phyloP scores from a whole-genome alignment of 768 basidiomycete species.

The Boletus huronensis region DNA sequence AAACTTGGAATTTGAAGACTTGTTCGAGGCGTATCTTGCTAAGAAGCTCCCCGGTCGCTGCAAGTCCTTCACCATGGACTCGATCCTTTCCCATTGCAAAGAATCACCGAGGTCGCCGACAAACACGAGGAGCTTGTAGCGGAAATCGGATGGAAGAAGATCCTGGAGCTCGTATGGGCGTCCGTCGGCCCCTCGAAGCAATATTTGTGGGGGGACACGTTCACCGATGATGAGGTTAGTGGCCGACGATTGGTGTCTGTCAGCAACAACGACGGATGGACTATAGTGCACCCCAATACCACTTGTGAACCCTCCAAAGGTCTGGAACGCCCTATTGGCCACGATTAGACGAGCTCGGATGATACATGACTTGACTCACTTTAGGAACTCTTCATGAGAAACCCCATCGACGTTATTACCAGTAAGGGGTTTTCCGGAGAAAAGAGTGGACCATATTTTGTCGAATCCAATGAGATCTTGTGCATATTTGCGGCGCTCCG shows the following conservation, averaged over 20 bases:
- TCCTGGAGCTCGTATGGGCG: conserved; percentile 49
- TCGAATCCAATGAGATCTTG: conserved; percentile 54
- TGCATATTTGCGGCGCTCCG: conserved; percentile 51
- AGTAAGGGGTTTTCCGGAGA: conserved; percentile 50
- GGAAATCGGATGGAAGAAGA: conserved; percentile 43
- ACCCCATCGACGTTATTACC: conserved; percentile 36
- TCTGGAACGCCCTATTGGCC: conserved; percentile 39
- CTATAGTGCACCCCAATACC: conserved; percentile 50
- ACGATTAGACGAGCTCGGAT: neutral
- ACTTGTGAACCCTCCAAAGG: conserved; percentile 44
- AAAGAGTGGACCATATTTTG: conserved; percentile 47
- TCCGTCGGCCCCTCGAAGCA: conserved; percentile 46
- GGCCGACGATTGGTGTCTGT: conserved; percentile 37
- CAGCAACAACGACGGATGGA: conserved; percentile 37
- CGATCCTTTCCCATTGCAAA: conserved; percentile 23
- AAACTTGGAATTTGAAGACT: conserved; percentile 28
- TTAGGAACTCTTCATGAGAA: conserved; percentile 43
- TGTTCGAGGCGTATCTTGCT: conserved; percentile 17
- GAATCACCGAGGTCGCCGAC: conserved; percentile 32
- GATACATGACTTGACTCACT: conserved; percentile 24
- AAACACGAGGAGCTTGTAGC: conserved; percentile 50
- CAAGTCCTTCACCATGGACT: conserved; percentile 28
- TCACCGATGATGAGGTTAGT: conserved; percentile 44
- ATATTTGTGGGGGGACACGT: conserved; percentile 46
- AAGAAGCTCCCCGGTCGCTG: conserved; percentile 27